Evolutionary conservation across 2,329 filamentous ascomycete species (phyloP).

Genomic region (Xylariaceae sp.): DNA sequence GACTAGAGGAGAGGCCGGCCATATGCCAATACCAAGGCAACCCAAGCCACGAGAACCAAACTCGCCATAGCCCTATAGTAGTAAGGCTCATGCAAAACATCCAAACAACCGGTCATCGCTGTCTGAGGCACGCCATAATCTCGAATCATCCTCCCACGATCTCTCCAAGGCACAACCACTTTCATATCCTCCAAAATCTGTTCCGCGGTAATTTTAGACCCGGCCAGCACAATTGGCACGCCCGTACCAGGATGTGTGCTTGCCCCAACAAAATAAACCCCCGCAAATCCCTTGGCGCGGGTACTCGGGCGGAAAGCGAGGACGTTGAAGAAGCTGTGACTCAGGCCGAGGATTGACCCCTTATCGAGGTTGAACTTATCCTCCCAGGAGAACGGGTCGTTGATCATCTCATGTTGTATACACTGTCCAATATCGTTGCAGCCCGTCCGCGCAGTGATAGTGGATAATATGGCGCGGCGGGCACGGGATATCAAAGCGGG

Average conservation of each 20-base stretch:
- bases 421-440: conserved; percentile 42
- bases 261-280: conserved; percentile 69
- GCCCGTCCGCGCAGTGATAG: conserved; percentile 57
- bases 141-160: conserved; percentile 8
- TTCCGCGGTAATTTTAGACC: conserved; percentile 55
- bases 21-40: conserved; percentile 5
- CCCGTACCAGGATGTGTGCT: conserved; percentile 74
- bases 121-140: conserved; percentile 17
- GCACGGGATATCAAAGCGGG: conserved; percentile 54
- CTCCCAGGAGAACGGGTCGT: conserved; percentile 64
- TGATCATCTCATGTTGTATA: conserved; percentile 59
- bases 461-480: conserved; percentile 56
- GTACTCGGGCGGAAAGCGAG: conserved; percentile 62
- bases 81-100: conserved; percentile 17
- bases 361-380: conserved; percentile 68
- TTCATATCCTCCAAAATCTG: conserved; percentile 38
- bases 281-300: conserved; percentile 44
- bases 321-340: conserved; percentile 71
- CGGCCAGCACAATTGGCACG: conserved; percentile 69
- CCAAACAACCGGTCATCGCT: conserved; percentile 13
- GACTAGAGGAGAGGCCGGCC: conserved; percentile 2
- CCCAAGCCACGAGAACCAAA: background rate
- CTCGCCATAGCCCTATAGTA: background rate
- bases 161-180: conserved; percentile 29
- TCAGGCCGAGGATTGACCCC: conserved; percentile 68